phyloP scores from a whole-genome alignment of 306 rosid genomes.

The Mimosa bimucronata region DNA sequence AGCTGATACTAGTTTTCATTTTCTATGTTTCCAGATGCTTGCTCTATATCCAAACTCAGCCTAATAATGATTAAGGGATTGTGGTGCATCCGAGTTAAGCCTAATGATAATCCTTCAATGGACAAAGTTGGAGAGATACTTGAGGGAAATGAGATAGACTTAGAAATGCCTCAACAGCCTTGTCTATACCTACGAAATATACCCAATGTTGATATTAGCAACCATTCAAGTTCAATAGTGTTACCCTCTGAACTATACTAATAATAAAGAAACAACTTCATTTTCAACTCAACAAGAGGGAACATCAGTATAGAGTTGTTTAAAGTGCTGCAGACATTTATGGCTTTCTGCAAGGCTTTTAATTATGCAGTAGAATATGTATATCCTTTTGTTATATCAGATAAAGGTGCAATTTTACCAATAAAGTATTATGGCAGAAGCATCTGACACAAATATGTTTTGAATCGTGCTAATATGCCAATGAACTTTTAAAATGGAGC shows the following conservation, averaged over 20 bases:
- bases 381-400: background rate
- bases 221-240: background rate
- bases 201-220: background rate
- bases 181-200: background rate
- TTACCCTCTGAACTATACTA: background rate
- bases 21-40: background rate
- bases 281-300: background rate
- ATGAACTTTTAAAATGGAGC: too few relatives aligned
- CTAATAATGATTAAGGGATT: slow-evolving; percentile 40
- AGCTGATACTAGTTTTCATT: background rate
- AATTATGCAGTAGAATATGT: background rate
- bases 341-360: background rate
- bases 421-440: too few relatives aligned
- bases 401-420: too few relatives aligned
- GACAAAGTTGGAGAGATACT: slow-evolving; percentile 7
- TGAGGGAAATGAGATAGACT: background rate
- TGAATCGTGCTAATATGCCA: too few relatives aligned
- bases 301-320: background rate
- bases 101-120: slow-evolving; percentile 45
- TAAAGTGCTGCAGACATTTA: background rate
- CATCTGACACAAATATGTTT: too few relatives aligned
- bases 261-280: background rate
- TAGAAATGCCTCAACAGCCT: background rate
- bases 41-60: background rate
- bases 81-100: background rate